These are phyloP conservation scores for Wickerhamiella parazyma DNA, from an alignment of 805 yeast species.

Conservation along the genomic window DNA sequence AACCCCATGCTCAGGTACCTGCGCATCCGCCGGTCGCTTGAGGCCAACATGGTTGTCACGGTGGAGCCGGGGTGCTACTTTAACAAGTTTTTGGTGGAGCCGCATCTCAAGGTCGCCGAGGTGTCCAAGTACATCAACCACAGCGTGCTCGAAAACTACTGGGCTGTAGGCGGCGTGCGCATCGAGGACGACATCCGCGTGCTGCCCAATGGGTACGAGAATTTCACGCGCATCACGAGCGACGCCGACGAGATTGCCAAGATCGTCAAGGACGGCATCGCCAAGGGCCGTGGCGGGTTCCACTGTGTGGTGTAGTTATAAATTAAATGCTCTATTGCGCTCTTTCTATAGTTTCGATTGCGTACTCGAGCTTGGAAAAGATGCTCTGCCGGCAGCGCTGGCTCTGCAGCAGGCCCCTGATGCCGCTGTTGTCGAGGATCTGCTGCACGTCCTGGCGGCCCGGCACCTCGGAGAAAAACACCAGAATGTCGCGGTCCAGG, in stretches of 20 bases:
- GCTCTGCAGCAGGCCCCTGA: constrained; percentile 28
- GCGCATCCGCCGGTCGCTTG: constrained; percentile 62
- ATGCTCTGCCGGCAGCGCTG: constrained; percentile 27
- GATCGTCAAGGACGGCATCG: constrained; percentile 56
- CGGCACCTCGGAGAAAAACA: constrained; percentile 51
- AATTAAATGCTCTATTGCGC: no score
- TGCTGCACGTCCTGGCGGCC: constrained; percentile 33
- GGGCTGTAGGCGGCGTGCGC: constrained; percentile 93
- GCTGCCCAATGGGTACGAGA: constrained; percentile 63
- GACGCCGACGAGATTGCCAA: constrained; percentile 71
- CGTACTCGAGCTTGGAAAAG: constrained; percentile 43
- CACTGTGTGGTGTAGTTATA: constrained; percentile 35
- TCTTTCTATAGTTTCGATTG: constrained; percentile 30
- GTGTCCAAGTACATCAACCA: constrained; percentile 46
- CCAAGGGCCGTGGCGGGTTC: constrained; percentile 48
- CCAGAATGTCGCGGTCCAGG: constrained; percentile 37
- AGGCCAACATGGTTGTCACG: constrained; percentile 73
- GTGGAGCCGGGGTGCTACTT: constrained; percentile 94
- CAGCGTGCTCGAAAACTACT: constrained; percentile 58
- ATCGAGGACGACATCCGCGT: constrained; percentile 87
- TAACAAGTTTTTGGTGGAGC: constrained; percentile 64
- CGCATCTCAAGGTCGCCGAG: constrained; percentile 30
- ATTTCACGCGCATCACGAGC: constrained; percentile 68
- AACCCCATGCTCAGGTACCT: constrained; percentile 64
- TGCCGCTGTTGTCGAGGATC: constrained; percentile 44